phyloP scores from a whole-genome alignment of 768 basidiomycete genomes.

The Boletus rex-veris region DNA sequence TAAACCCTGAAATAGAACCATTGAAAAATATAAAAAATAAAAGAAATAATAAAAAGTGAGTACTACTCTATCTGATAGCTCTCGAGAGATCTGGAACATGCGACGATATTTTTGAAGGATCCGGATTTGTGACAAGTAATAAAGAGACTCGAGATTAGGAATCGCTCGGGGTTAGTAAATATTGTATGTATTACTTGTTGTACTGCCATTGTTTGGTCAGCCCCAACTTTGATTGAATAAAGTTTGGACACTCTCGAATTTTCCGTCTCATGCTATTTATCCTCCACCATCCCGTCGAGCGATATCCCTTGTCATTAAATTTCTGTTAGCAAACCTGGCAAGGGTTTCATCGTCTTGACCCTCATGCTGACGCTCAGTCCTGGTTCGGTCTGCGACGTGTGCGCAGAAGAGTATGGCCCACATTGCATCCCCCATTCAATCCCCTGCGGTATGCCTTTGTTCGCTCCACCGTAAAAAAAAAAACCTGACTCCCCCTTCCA shows the following conservation, averaged over 20 bases:
- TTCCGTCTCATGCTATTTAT: slow-evolving; percentile 47
- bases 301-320: slow-evolving; percentile 41
- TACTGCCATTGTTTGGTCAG: slow-evolving; percentile 31
- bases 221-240: slow-evolving; percentile 29
- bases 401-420: slow-evolving; percentile 80
- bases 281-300: slow-evolving; percentile 41
- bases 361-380: slow-evolving; percentile 78
- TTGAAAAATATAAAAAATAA: not conserved
- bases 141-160: not conserved
- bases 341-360: slow-evolving; percentile 39
- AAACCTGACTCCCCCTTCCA: slow-evolving; percentile 19
- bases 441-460: slow-evolving; percentile 59
- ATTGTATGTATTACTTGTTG: not conserved
- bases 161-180: slow-evolving; percentile 12
- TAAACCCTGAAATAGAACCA: slow-evolving; percentile 23
- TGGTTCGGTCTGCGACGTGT: slow-evolving; percentile 85
- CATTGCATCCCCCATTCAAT: slow-evolving; percentile 76
- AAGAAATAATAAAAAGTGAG: not conserved
- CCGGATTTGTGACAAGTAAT: not conserved
- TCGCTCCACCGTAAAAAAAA: slow-evolving; percentile 16
- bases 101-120: not conserved
- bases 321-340: slow-evolving; percentile 39
- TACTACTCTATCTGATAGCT: not conserved
- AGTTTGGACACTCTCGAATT: slow-evolving; percentile 29
- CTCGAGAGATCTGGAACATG: slow-evolving; percentile 12